Evolutionary conservation across 352 stramenopile species (phyloP).

Genomic region (Globisporangium middletonii): DNA sequence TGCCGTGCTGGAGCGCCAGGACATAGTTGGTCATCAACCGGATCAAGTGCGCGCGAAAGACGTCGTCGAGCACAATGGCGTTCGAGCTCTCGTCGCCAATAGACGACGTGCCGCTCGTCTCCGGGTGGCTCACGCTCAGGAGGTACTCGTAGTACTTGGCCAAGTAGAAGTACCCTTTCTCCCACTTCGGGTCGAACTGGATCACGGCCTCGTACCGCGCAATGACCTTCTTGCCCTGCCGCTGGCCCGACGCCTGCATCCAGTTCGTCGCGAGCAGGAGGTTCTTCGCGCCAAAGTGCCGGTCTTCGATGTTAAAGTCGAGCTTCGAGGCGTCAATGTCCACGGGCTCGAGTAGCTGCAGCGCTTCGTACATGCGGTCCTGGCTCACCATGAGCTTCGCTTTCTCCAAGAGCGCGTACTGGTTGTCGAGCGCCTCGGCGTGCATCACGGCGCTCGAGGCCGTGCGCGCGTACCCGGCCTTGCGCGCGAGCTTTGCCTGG

Average conservation of each 20-base stretch:
- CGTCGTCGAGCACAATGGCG: slow-evolving; percentile 37
- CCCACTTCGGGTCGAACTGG: slow-evolving; percentile 91
- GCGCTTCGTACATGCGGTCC: slow-evolving; percentile 78
- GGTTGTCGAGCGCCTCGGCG: slow-evolving; percentile 69
- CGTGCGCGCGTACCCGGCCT: slow-evolving; percentile 78
- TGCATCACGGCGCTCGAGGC: slow-evolving; percentile 84
- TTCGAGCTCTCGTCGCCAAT: slow-evolving; percentile 30
- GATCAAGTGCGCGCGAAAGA: slow-evolving; percentile 73
- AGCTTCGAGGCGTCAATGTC: slow-evolving; percentile 71
- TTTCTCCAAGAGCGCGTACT: slow-evolving; percentile 67
- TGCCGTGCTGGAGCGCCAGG: slow-evolving; percentile 62
- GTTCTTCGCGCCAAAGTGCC: slow-evolving; percentile 75
- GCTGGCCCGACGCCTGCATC: slow-evolving; percentile 93
- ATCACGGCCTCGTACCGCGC: slow-evolving; percentile 93
- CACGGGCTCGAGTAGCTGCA: slow-evolving; percentile 79
- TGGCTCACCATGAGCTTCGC: slow-evolving; percentile 78
- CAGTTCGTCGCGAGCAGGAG: slow-evolving; percentile 94
- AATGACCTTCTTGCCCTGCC: slow-evolving; percentile 92
- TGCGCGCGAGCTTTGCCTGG: slow-evolving; percentile 79
- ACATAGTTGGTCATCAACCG: slow-evolving; percentile 95
- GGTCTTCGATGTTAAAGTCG: slow-evolving; percentile 70
- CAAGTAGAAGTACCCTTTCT: slow-evolving; percentile 90
- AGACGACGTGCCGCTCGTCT: slow-evolving; percentile 21
- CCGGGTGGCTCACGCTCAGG: slow-evolving; percentile 64
- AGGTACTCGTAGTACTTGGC: slow-evolving; percentile 92